Percentiles rank a stretch among this genome's conserved stretches.
These are phyloP conservation scores for Mycena venus DNA, from an alignment of 768 basidiomycete genomes.

Conservation along the genomic window DNA sequence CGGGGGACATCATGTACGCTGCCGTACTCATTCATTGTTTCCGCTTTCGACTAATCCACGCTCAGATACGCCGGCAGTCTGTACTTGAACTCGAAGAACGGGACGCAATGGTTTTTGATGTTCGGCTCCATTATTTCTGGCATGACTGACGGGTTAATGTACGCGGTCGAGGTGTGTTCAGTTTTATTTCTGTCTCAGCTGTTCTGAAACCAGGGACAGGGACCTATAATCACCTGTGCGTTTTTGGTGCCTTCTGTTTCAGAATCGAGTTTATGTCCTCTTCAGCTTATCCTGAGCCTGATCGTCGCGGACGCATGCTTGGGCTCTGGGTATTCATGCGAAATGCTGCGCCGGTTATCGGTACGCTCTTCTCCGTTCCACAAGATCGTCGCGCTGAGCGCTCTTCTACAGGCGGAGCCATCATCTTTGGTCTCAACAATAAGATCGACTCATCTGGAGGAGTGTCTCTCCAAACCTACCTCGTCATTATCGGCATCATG, in stretches of 20 bases:
- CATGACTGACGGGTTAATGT: conserved; percentile 48
- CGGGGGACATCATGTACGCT: conserved; percentile 47
- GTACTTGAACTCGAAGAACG: conserved; percentile 50
- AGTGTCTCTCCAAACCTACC: conserved; percentile 49
- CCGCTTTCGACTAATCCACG: not conserved
- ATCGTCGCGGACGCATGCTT: conserved; percentile 49
- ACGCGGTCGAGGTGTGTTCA: conserved; percentile 48
- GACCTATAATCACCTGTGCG: conserved; percentile 49
- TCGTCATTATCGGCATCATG: conserved; percentile 52
- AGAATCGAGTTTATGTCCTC: not conserved
- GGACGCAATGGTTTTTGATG: conserved; percentile 52
- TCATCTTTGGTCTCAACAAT: conserved; percentile 49
- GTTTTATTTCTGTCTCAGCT: no score
- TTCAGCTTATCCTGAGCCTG: conserved; percentile 50
- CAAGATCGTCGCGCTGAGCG: not conserved
- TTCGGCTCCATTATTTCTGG: conserved; percentile 48
- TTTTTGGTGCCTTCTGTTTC: not conserved
- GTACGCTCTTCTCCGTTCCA: not conserved
- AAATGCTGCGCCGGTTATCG: conserved; percentile 48
- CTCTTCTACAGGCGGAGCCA: conserved; percentile 39
- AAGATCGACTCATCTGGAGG: conserved; percentile 43
- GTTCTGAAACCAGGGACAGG: no score
- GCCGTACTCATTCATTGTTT: not conserved
- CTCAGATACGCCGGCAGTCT: conserved; percentile 48
- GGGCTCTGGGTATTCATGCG: conserved; percentile 52